Conservation (phyloP, 345 rosid species). For the Kernera saxatilis region DNA sequence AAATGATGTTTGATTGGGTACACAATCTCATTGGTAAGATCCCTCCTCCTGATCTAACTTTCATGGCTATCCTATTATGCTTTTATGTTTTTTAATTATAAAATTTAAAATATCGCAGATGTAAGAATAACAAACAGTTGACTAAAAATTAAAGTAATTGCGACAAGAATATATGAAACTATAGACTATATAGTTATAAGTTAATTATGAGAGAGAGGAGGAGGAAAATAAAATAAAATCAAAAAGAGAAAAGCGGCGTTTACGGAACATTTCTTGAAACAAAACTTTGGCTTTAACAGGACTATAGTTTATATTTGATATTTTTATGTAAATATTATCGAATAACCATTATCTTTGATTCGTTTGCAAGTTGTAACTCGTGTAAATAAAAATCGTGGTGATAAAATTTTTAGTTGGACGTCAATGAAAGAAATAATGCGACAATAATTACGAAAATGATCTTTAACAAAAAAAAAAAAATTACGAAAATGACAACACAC, state of each 20-base stretch:
- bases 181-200: not conserved
- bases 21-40: conserved; percentile 13
- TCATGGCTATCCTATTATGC: conserved; percentile 17
- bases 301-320: too few species aligned
- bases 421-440: not conserved
- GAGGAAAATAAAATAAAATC: not conserved
- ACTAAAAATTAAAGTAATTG: not conserved
- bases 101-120: not conserved
- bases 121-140: conserved; percentile 1
- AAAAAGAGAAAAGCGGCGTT: not conserved
- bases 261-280: not conserved
- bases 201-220: not conserved
- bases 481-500: not conserved
- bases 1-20: conserved; percentile 26
- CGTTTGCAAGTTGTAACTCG: not conserved
- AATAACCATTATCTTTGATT: not conserved
- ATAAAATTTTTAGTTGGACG: not conserved
- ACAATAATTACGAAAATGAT: not conserved
- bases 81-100: conserved; percentile 1
- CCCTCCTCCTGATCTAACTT: conserved; percentile 17
- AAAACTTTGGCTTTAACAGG: not conserved
- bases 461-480: too few species aligned
- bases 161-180: not conserved
- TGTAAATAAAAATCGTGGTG: not conserved
- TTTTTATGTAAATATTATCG: not conserved